These are phyloP conservation scores for Amanita polypyramis DNA, from an alignment of 768 basidiomycete species.

Conservation along the genomic window DNA sequence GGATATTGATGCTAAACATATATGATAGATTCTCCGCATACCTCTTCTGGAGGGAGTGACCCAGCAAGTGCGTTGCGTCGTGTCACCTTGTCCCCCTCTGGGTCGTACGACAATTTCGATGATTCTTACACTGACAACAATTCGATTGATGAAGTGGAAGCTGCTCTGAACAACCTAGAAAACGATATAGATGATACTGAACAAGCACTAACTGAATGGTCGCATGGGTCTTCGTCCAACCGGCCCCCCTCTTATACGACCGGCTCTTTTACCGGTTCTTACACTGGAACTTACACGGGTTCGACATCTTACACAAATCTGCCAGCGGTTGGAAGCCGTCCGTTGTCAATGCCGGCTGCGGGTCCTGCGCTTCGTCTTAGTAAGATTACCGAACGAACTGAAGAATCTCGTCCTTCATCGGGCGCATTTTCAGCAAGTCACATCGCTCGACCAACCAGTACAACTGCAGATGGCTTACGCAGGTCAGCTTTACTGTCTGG, in stretches of 20 bases:
- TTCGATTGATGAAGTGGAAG: constrained; percentile 65
- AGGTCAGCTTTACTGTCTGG: constrained; percentile 33
- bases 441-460: constrained; percentile 25
- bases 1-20: constrained; percentile 2
- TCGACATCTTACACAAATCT: constrained; percentile 37
- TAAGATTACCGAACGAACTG: constrained; percentile 70
- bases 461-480: constrained; percentile 34
- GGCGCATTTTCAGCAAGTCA: constrained; percentile 24
- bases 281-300: constrained; percentile 31
- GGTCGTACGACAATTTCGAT: constrained; percentile 22
- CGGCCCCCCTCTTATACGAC: constrained; percentile 30
- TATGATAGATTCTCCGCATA: constrained; percentile 30
- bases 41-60: constrained; percentile 39
- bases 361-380: constrained; percentile 46
- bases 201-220: constrained; percentile 58
- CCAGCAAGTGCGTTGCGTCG: constrained; percentile 41
- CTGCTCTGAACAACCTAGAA: constrained; percentile 54
- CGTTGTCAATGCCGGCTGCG: constrained; percentile 21
- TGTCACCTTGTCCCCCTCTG: constrained; percentile 42
- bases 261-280: constrained; percentile 27
- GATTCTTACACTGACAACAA: constrained; percentile 42
- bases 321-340: constrained; percentile 27
- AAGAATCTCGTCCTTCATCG: constrained; percentile 55
- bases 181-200: constrained; percentile 58
- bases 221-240: constrained; percentile 32